Evolutionary conservation across 768 basidiomycete genomes (phyloP).

Genomic region (Mycena amicta): DNA sequence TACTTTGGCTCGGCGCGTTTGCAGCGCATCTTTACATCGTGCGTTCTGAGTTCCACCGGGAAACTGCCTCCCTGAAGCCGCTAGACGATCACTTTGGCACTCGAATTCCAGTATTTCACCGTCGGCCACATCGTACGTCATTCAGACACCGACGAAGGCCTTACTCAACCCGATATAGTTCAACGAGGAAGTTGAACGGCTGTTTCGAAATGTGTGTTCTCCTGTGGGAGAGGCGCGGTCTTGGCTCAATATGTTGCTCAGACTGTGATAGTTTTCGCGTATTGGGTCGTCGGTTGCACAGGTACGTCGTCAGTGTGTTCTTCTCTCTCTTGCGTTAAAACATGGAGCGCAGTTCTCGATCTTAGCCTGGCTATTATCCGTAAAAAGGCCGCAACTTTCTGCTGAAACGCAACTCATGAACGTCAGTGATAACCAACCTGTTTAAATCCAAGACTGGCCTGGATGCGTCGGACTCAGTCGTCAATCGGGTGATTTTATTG

Average conservation of each 20-base stretch:
- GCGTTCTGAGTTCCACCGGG: not conserved
- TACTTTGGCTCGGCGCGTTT: constrained; percentile 36
- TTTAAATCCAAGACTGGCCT: constrained; percentile 33
- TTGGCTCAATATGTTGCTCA: constrained; percentile 16
- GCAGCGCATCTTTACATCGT: constrained; percentile 46
- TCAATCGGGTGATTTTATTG: constrained; percentile 34
- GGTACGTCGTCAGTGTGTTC: constrained; percentile 27
- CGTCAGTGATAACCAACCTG: constrained; percentile 15
- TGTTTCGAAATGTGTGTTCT: constrained; percentile 29
- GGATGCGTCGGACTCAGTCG: constrained; percentile 34
- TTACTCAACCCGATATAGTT: too few relatives aligned
- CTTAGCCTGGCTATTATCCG: constrained; percentile 28
- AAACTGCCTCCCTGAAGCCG: not conserved
- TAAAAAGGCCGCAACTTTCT: not conserved
- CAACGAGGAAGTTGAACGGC: constrained; percentile 20
- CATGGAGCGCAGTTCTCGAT: constrained; percentile 38
- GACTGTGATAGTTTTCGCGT: constrained; percentile 46
- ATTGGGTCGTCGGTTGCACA: constrained; percentile 48
- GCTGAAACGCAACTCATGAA: not conserved
- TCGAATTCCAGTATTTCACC: constrained; percentile 15
- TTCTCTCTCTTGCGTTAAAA: not conserved
- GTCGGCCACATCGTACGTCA: not conserved
- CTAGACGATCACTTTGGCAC: constrained; percentile 9
- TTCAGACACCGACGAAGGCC: too few relatives aligned
- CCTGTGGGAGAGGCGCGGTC: not conserved